Evolutionary conservation across 2,329 filamentous ascomycete species (phyloP).

Genomic region (Pseudocercospora fijiensis): DNA sequence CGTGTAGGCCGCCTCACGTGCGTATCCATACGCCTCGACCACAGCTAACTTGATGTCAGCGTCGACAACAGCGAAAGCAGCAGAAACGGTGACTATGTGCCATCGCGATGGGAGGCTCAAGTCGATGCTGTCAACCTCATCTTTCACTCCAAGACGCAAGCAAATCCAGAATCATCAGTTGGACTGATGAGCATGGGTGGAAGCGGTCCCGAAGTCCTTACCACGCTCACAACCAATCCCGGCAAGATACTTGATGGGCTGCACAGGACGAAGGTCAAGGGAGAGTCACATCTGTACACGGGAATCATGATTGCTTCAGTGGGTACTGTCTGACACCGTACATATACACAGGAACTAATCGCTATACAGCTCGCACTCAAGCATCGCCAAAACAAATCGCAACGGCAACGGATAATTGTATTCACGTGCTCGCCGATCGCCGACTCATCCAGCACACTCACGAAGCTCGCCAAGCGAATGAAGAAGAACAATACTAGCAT

Average conservation of each 20-base stretch:
- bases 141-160: constrained; percentile 92
- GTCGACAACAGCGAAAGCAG: constrained; percentile 99
- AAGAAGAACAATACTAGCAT: constrained; percentile 96
- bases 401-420: constrained; percentile 93
- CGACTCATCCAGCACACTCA: constrained; percentile 84
- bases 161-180: constrained; percentile 94
- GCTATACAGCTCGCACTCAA: constrained; percentile 78
- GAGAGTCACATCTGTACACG: constrained; percentile 82
- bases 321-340: constrained; percentile 43
- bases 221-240: constrained; percentile 92
- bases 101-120: constrained; percentile 94
- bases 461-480: constrained; percentile 94
- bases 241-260: constrained; percentile 92
- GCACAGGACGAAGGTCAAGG: constrained; percentile 91
- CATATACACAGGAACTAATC: background rate
- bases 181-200: constrained; percentile 99
- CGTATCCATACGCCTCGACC: constrained; percentile 20
- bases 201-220: constrained; percentile 86
- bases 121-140: constrained; percentile 91
- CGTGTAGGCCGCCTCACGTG: constrained; percentile 53
- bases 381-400: constrained; percentile 96
- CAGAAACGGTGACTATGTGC: constrained; percentile 89
- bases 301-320: constrained; percentile 94
- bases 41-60: constrained; percentile 43
- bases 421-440: constrained; percentile 92